Evolutionary conservation across 164 flowering plant species (phyloP).

Genomic region (Buxus sempervirens): DNA sequence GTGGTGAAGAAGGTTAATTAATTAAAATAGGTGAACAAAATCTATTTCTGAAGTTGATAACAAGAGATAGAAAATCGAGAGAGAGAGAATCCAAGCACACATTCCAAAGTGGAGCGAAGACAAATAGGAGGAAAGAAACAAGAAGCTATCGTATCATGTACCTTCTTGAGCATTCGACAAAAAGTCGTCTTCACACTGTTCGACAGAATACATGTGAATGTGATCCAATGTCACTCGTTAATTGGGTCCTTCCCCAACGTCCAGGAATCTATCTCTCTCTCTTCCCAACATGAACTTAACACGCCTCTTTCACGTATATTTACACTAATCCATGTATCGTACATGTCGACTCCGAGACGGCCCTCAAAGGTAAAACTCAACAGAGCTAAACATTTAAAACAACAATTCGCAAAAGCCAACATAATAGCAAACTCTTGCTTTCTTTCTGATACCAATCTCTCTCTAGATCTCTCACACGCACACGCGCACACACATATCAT

Average conservation of each 20-base stretch:
- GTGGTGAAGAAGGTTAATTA: neutral
- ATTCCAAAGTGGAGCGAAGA: slow-evolving; percentile 6
- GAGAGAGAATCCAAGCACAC: slow-evolving; percentile 9
- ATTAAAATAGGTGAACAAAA: neutral
- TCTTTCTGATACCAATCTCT: too few relatives aligned
- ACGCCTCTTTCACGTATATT: too few relatives aligned
- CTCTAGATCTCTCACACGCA: too few relatives aligned
- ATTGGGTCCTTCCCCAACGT: slow-evolving; percentile 11
- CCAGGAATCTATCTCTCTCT: neutral
- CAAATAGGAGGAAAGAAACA: slow-evolving; percentile 3
- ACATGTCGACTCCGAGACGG: too few relatives aligned
- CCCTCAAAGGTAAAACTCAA: too few relatives aligned
- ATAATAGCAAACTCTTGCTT: too few relatives aligned
- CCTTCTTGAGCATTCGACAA: neutral
- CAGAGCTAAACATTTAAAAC: too few relatives aligned
- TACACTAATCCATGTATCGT: too few relatives aligned
- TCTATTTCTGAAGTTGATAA: neutral
- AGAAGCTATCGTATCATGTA: slow-evolving; percentile 6
- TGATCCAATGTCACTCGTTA: slow-evolving; percentile 21
- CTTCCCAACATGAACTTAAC: too few relatives aligned
- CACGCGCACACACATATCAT: too few relatives aligned
- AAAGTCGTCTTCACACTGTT: neutral
- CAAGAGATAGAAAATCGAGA: neutral
- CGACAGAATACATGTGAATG: slow-evolving; percentile 22
- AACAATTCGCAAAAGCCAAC: too few relatives aligned